phyloP scores from a whole-genome alignment of 1,139 yeast genomes.

The Yamadazyma kanchanaburiensis region DNA sequence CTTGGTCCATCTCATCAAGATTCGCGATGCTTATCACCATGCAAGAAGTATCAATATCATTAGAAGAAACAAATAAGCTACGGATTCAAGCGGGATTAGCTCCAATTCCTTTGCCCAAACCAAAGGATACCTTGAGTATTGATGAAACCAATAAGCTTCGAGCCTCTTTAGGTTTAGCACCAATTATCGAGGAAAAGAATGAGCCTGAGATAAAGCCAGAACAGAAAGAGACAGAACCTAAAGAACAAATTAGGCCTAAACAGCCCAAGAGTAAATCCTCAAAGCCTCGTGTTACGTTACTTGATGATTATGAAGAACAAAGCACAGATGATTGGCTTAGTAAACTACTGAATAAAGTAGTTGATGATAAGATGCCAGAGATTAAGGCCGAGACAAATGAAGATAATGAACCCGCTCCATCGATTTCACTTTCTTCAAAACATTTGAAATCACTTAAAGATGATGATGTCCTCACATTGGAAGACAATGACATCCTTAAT shows the following conservation, averaged over 20 bases:
- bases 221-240: background rate
- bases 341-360: constrained; percentile 14
- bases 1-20: no score
- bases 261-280: background rate
- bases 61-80: constrained; percentile 39
- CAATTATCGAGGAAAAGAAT: constrained; percentile 19
- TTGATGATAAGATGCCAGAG: background rate
- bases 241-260: background rate
- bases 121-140: constrained; percentile 28
- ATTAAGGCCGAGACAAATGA: no score
- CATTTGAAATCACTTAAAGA: constrained; percentile 17
- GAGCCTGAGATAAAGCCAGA: constrained; percentile 1
- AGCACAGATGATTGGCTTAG: constrained; percentile 41
- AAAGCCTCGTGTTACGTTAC: constrained; percentile 10
- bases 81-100: constrained; percentile 29
- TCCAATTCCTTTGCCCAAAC: constrained; percentile 19
- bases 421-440: no score
- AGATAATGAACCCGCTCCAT: no score
- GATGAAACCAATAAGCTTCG: constrained; percentile 56
- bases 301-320: constrained; percentile 23
- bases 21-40: no score
- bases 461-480: constrained; percentile 62
- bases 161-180: constrained; percentile 44
- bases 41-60: constrained; percentile 28
- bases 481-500: constrained; percentile 54